Evolutionary conservation across 139 green algal genomes (phyloP), one percentile per base, ranked within the genome.

Genomic region (Auxenochlorella pyrenoidosa): DNA sequence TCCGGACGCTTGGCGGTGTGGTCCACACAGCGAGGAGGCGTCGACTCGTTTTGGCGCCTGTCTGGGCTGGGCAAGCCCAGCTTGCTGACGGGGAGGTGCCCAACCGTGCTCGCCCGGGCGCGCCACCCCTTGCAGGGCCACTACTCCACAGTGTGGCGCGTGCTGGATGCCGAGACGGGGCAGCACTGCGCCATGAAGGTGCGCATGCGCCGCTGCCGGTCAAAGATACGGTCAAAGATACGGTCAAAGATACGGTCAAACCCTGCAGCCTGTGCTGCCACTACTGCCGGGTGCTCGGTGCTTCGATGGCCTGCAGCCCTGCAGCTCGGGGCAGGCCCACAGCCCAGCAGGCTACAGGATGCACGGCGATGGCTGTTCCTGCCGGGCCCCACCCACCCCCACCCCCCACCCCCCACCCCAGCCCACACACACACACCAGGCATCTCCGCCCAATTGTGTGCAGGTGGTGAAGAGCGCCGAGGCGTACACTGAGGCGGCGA

Each of bases 71-170:
- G n/a, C n/a, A n/a, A n/a, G n/a, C n/a, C n/a, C n/a, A n/a, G n/a
- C n/a, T n/a, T n/a, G n/a, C n/a, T n/a, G n/a, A n/a, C n/a, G n/a
- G n/a, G n/a, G n/a, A n/a, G n/a, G 10, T 54, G 47, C 47, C 47
- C 47, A 10, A 6, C 47, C 63, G 6, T 71, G 24, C 63, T 71
- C 26, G 63, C 63, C 26, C n/a, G n/a, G n/a, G n/a, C n/a, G n/a
- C n/a, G n/a, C n/a, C 22, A 30, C 22, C 63, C 22, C 10, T 18
- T 76, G 34, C 70, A 97, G 97, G 98, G 98, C 16, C 98, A 99
- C 92, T 99, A 99, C 90, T 97, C 92, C 44, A 99, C 98, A 0
- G 97, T 99, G 40, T 99, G 98, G 98, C 91, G 98, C 1, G 96
- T 98, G 30, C 60, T 91, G 28, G 95, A 98, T 79, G 84, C 82